phyloP scores from a whole-genome alignment of 495 filamentous ascomycete species.

The Penicillium coffeae region DNA sequence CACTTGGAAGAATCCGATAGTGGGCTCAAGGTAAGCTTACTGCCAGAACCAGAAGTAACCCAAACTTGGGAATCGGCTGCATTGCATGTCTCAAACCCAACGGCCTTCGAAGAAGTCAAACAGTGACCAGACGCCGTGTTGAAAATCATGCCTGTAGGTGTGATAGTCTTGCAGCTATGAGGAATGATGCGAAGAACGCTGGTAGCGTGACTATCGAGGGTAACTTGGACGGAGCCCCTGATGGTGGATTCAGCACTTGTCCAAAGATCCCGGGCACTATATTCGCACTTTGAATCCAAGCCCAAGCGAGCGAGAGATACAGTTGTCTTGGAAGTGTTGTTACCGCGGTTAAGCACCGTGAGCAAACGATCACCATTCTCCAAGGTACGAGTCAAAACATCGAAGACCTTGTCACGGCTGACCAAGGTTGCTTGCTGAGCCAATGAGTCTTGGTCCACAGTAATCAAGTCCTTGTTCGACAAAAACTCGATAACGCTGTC shows the following conservation, averaged over 20 bases:
- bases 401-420: constrained; percentile 27
- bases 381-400: constrained; percentile 30
- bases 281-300: constrained; percentile 16
- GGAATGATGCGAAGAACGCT: constrained; percentile 25
- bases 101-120: constrained; percentile 19
- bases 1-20: constrained; percentile 21
- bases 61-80: constrained; percentile 27
- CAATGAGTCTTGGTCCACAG: constrained; percentile 37
- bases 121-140: constrained; percentile 29
- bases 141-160: constrained; percentile 32
- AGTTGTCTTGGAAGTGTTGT: constrained; percentile 9
- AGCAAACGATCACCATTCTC: constrained; percentile 29
- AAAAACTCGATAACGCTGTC: constrained; percentile 30
- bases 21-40: constrained; percentile 18
- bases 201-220: constrained; percentile 26
- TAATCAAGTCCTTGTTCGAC: constrained; percentile 35
- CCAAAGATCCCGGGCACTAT: constrained; percentile 19
- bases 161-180: constrained; percentile 10
- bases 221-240: constrained; percentile 12
- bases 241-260: constrained; percentile 11
- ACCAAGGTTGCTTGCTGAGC: constrained; percentile 40
- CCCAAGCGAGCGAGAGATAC: constrained; percentile 22
- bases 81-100: constrained; percentile 22
- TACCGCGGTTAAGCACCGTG: constrained; percentile 30
- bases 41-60: constrained; percentile 15